A percentile compares a stretch with the other conserved stretches of the same genome.
Evolutionary conservation across 1,139 yeast species (phyloP).

Genomic region (Hansenula lynferdii): DNA sequence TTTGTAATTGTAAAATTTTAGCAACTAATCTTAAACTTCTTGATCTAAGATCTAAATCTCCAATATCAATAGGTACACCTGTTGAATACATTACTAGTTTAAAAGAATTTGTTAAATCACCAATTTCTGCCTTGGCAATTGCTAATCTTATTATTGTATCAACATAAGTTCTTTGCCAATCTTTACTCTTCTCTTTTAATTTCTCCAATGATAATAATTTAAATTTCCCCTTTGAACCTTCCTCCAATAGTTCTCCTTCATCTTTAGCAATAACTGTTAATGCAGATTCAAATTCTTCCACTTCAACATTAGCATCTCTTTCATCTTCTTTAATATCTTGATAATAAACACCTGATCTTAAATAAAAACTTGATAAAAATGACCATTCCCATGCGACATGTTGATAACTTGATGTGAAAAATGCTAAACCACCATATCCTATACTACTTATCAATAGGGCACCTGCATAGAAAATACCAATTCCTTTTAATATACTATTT

Average conservation of each 20-base stretch:
- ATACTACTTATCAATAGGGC: slow-evolving; percentile 16
- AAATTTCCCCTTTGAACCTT: slow-evolving; percentile 21
- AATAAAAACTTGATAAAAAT: slow-evolving; percentile 20
- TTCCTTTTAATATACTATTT: slow-evolving; percentile 11
- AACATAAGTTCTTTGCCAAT: slow-evolving; percentile 33
- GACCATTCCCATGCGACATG: slow-evolving; percentile 27
- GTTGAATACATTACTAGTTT: slow-evolving; percentile 25
- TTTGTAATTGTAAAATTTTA: slow-evolving; percentile 13
- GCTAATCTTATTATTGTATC: slow-evolving; percentile 33
- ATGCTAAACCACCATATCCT: slow-evolving; percentile 18
- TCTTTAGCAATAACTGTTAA: slow-evolving; percentile 19
- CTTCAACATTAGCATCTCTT: slow-evolving; percentile 10
- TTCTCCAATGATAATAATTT: slow-evolving; percentile 16
- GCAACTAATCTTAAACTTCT: slow-evolving; percentile 24
- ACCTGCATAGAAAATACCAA: slow-evolving; percentile 19
- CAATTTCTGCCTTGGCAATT: slow-evolving; percentile 23
- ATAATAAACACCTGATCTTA: slow-evolving; percentile 25
- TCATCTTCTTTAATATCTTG: slow-evolving; percentile 20
- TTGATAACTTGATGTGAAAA: slow-evolving; percentile 23
- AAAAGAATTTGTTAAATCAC: slow-evolving; percentile 24
- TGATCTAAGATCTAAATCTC: slow-evolving; percentile 20
- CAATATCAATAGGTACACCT: slow-evolving; percentile 28
- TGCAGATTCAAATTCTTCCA: slow-evolving; percentile 21
- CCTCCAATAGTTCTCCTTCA: slow-evolving; percentile 16
- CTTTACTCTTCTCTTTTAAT: slow-evolving; percentile 12